Conservation (phyloP, 2,329 filamentous ascomycete genomes). For the Neofusicoccum kwambonambiense region DNA sequence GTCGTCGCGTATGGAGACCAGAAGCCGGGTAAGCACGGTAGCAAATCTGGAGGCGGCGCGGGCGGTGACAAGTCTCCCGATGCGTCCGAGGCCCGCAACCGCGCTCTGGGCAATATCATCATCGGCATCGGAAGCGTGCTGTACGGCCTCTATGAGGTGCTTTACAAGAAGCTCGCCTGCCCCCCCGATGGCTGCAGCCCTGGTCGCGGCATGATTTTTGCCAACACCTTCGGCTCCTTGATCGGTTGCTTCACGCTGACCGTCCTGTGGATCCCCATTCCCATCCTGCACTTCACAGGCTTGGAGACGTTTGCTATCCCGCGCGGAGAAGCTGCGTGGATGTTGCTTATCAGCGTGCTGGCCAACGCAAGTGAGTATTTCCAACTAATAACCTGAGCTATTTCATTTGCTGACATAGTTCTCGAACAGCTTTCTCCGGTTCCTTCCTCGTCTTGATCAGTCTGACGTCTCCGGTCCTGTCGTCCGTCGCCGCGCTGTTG, state of each 20-base stretch:
- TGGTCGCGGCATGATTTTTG: conserved; percentile 91
- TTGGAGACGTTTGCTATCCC: conserved; percentile 83
- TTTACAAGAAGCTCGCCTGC: conserved; percentile 92
- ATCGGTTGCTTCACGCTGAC: conserved; percentile 83
- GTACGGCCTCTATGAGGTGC: conserved; percentile 94
- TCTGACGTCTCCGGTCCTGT: conserved; percentile 87
- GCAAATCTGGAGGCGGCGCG: conserved; percentile 55
- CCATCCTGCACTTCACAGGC: conserved; percentile 74
- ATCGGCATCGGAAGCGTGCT: conserved; percentile 89
- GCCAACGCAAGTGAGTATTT: conserved; percentile 71
- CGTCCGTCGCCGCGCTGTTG: conserved; percentile 85
- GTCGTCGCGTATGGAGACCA: conserved; percentile 91
- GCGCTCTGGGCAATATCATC: conserved; percentile 82
- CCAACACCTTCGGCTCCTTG: conserved; percentile 84
- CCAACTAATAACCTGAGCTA: not conserved
- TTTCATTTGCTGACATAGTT: not conserved
- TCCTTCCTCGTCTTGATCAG: conserved; percentile 91
- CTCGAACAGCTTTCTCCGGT: conserved; percentile 69
- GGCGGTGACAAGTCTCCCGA: conserved; percentile 47
- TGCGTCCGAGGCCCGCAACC: conserved; percentile 59
- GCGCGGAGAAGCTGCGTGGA: conserved; percentile 71
- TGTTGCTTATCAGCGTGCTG: conserved; percentile 76
- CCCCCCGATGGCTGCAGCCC: conserved; percentile 85
- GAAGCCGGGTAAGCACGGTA: conserved; percentile 54
- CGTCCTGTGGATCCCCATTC: conserved; percentile 89